Conservation (phyloP, 257 asterid species). For the Gentiana macrophylla region DNA sequence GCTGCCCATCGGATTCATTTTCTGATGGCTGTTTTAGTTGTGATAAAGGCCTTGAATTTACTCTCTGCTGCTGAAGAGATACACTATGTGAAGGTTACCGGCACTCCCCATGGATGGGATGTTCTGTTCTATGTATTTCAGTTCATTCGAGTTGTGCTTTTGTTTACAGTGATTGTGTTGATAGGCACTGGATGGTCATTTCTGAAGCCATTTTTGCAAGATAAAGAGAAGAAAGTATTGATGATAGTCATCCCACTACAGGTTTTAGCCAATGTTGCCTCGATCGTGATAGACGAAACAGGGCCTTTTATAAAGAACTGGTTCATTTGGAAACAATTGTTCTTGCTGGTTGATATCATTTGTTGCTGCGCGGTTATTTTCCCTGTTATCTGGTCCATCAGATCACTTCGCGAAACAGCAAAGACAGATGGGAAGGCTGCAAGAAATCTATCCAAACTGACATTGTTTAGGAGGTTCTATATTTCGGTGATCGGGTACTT, state of each 20-base stretch:
- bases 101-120: slow-evolving; percentile 99
- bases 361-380: slow-evolving; percentile 92
- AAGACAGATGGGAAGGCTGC: slow-evolving; percentile 99
- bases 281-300: slow-evolving; percentile 87
- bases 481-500: slow-evolving; percentile 91
- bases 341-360: slow-evolving; percentile 77
- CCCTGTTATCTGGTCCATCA: slow-evolving; percentile 94
- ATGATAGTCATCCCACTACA: slow-evolving; percentile 95
- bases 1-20: slow-evolving; percentile 83
- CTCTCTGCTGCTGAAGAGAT: slow-evolving; percentile 89
- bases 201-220: slow-evolving; percentile 85
- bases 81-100: slow-evolving; percentile 88
- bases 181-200: slow-evolving; percentile 95
- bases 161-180: slow-evolving; percentile 77
- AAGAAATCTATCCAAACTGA: slow-evolving; percentile 72
- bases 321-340: slow-evolving; percentile 93
- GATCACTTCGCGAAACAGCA: slow-evolving; percentile 92
- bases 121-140: slow-evolving; percentile 90
- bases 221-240: slow-evolving; percentile 90
- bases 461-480: slow-evolving; percentile 92
- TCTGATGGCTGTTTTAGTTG: slow-evolving; percentile 65
- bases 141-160: slow-evolving; percentile 69
- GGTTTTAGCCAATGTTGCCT: slow-evolving; percentile 84
- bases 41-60: slow-evolving; percentile 79
- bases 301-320: slow-evolving; percentile 94